A percentile compares a stretch with the other conserved stretches of the same genome.
phyloP scores from a whole-genome alignment of 306 rosid genomes.

The Abrus precatorius region DNA sequence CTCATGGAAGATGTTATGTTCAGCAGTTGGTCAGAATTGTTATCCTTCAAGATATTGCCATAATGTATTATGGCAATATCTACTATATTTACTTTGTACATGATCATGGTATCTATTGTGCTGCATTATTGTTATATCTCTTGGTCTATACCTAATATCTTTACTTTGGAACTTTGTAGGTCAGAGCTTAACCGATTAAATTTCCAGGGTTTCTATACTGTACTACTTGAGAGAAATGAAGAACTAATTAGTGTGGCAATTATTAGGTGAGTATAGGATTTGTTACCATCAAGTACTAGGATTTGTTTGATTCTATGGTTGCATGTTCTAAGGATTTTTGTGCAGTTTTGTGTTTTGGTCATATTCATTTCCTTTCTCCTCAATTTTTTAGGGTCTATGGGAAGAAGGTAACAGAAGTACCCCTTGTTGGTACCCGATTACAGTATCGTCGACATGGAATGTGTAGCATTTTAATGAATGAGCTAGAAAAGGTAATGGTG shows the following conservation, averaged over 20 bases:
- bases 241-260: slow-evolving; percentile 83
- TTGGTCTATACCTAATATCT: slow-evolving; percentile 32
- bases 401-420: slow-evolving; percentile 85
- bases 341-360: neutral
- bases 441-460: slow-evolving; percentile 86
- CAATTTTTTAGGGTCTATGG: slow-evolving; percentile 71
- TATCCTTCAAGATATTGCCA: neutral
- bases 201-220: slow-evolving; percentile 82
- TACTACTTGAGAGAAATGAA: slow-evolving; percentile 78
- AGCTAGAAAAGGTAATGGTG: slow-evolving; percentile 79
- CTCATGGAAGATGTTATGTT: slow-evolving; percentile 77
- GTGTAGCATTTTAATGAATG: slow-evolving; percentile 83
- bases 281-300: neutral
- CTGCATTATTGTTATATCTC: slow-evolving; percentile 33
- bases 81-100: too few species aligned
- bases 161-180: slow-evolving; percentile 55
- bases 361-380: slow-evolving; percentile 33
- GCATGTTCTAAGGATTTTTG: slow-evolving; percentile 25
- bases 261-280: slow-evolving; percentile 66
- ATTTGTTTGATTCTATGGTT: slow-evolving; percentile 31
- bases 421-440: slow-evolving; percentile 82
- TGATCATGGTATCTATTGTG: slow-evolving; percentile 10
- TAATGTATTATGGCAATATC: too few species aligned
- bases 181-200: slow-evolving; percentile 81
- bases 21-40: slow-evolving; percentile 68